phyloP scores from a whole-genome alignment of 1,284 basidiomycete genomes.

The Naganishia albida region DNA sequence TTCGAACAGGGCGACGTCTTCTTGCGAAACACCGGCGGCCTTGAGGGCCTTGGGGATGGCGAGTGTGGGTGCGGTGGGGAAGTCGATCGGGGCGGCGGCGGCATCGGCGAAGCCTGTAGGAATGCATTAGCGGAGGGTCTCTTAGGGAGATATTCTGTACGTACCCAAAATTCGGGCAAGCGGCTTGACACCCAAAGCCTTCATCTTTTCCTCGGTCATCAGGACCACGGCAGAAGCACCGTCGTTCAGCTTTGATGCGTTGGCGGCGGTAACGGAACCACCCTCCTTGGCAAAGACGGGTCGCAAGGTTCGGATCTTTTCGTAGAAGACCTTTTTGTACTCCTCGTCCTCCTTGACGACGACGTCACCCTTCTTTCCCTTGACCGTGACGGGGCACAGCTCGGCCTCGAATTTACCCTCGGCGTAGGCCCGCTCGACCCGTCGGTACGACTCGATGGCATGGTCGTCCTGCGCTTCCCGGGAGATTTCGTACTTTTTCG shows the following conservation, averaged over 20 bases:
- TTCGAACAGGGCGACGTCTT: constrained; percentile 91
- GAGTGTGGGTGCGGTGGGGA: constrained; percentile 90
- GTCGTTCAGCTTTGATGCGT: constrained; percentile 93
- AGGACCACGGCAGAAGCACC: constrained; percentile 95
- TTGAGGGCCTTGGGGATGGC: constrained; percentile 87
- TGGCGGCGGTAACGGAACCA: constrained; percentile 91
- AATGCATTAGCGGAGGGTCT: constrained; percentile 41
- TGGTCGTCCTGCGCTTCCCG: constrained; percentile 85
- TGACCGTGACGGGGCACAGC: constrained; percentile 89
- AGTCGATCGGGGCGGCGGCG: constrained; percentile 94
- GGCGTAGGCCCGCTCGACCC: constrained; percentile 88
- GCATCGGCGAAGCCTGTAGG: constrained; percentile 90
- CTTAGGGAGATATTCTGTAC: constrained; percentile 54
- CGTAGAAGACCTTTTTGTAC: constrained; percentile 91
- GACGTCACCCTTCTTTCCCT: constrained; percentile 90
- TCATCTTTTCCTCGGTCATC: constrained; percentile 85
- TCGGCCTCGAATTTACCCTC: constrained; percentile 81
- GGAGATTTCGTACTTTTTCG: constrained; percentile 77
- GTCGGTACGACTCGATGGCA: constrained; percentile 91
- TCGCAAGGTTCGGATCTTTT: constrained; percentile 82
- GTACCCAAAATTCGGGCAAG: constrained; percentile 85
- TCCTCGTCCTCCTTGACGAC: constrained; percentile 94
- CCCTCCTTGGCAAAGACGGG: constrained; percentile 84
- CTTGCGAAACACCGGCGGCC: constrained; percentile 76
- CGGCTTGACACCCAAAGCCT: constrained; percentile 84